A percentile compares a stretch with the other conserved stretches of the same genome.
phyloP scores from a whole-genome alignment of 495 filamentous ascomycete species.

The Aspergillus cavernicola region DNA sequence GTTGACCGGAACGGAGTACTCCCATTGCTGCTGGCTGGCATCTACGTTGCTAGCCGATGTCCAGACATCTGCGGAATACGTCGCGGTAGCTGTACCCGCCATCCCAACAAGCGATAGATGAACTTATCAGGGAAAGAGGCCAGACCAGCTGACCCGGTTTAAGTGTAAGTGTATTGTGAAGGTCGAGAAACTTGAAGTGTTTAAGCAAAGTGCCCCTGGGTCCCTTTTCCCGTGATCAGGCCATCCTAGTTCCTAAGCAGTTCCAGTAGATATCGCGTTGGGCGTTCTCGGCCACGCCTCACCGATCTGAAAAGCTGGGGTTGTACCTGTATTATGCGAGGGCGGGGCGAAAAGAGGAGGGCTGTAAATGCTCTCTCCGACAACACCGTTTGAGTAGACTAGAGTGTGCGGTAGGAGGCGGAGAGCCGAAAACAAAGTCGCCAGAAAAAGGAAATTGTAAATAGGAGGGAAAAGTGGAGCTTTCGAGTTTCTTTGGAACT shows the following conservation, averaged over 20 bases:
- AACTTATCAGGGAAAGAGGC: conserved; percentile 22
- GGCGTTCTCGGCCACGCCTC: not conserved
- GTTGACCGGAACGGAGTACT: conserved; percentile 43
- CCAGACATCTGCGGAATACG: conserved; percentile 41
- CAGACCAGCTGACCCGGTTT: conserved; percentile 42
- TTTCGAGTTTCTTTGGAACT: conserved; percentile 8
- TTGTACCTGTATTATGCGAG: conserved; percentile 15
- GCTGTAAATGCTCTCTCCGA: conserved; percentile 12
- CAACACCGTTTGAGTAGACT: not conserved
- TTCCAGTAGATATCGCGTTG: conserved; percentile 11
- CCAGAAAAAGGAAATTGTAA: conserved; percentile 40
- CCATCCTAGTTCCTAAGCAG: conserved; percentile 31
- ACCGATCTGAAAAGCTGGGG: conserved; percentile 1
- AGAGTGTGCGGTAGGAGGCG: conserved; percentile 4
- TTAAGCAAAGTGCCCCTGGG: conserved; percentile 6
- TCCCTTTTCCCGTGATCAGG: conserved; percentile 23
- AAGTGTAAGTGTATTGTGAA: conserved; percentile 12
- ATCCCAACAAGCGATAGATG: conserved; percentile 31
- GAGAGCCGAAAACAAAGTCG: conserved; percentile 7
- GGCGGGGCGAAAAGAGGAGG: conserved; percentile 13
- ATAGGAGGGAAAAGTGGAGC: conserved; percentile 27
- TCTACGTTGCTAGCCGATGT: conserved; percentile 34
- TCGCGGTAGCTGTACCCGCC: conserved; percentile 42
- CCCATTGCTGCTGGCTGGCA: conserved; percentile 36
- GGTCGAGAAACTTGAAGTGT: conserved; percentile 5